Evolutionary conservation across 2,329 filamentous ascomycete species (phyloP).

Genomic region (Huntiella bhutanensis): DNA sequence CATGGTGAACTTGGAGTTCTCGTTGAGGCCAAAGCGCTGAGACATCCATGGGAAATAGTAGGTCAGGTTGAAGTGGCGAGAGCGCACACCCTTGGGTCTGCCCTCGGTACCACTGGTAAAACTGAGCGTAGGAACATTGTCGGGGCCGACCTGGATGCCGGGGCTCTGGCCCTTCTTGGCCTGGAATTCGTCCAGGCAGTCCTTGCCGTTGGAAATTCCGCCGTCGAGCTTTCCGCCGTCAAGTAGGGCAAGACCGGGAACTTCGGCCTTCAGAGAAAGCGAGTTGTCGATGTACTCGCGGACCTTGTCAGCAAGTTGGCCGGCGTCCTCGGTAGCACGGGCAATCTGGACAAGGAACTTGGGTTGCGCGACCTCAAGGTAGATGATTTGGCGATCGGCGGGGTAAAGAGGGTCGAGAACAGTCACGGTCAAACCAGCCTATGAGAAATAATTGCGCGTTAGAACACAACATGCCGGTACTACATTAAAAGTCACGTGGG

Average conservation of each 20-base stretch:
- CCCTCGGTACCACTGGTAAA: slow-evolving; percentile 64
- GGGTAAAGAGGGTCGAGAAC: slow-evolving; percentile 71
- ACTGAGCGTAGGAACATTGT: slow-evolving; percentile 57
- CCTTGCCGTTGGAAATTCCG: slow-evolving; percentile 43
- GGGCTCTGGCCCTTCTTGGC: slow-evolving; percentile 37
- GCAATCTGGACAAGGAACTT: slow-evolving; percentile 54
- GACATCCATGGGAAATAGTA: slow-evolving; percentile 93
- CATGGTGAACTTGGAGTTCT: slow-evolving; percentile 61
- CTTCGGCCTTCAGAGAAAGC: slow-evolving; percentile 49
- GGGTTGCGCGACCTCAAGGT: slow-evolving; percentile 62
- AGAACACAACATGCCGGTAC: neutral
- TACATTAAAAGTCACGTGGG: neutral
- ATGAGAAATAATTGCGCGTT: slow-evolving; percentile 24
- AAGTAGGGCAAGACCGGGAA: slow-evolving; percentile 53
- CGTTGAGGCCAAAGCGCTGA: slow-evolving; percentile 53
- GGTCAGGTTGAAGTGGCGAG: slow-evolving; percentile 68
- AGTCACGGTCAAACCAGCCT: slow-evolving; percentile 40
- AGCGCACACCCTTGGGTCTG: slow-evolving; percentile 68
- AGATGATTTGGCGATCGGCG: slow-evolving; percentile 32
- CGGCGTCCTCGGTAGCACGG: slow-evolving; percentile 47
- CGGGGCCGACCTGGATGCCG: slow-evolving; percentile 65
- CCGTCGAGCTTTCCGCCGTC: slow-evolving; percentile 57
- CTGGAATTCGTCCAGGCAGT: slow-evolving; percentile 40
- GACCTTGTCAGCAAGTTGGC: slow-evolving; percentile 25
- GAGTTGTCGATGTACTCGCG: slow-evolving; percentile 52